Base-by-base conservation (phyloP, 106 monocot genomes). In the Platanthera zijinensis region DNA sequence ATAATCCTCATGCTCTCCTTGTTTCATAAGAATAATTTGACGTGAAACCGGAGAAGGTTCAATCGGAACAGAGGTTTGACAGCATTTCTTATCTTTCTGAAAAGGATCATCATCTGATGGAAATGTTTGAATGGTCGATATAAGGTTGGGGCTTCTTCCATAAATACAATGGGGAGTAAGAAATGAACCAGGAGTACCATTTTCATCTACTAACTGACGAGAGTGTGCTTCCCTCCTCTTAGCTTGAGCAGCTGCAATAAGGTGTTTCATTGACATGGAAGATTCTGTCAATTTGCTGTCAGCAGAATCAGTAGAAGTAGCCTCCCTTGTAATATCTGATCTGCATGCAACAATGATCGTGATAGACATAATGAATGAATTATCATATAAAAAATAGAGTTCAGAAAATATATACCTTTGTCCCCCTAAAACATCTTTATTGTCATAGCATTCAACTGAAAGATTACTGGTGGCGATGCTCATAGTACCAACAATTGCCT, bases 241-340 rank as follows among this genome's bases (percentile, higher is more conserved):
- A 69, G 93, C 92, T 73, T 90, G 92, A 86, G 92, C 93, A 83
- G 82, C 93, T 56, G 90, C 93, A 57, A 93, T 93, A 61, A 93
- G 90, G 83, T 93, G 76, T 74, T 83, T 90, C 88, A 93, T 84
- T 30, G 90, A 85, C 15, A 64, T 84, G 10, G n/a, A 52, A 25
- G 85, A 82, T 66, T 88, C 88, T 72, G 77, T 46, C 21, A 74
- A 72, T 25, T 71, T 88, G 66, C 80, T 80, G 54, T 82, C 87
- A 64, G 48, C 6, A 17, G 48, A 81, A 69, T 30, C 76, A 68
- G 63, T 63, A 72, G 54, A 17, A 69, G 46, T 74, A 47, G 80
- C 80, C n/a, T 74, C 77, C 57, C 76, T 75, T 75, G 57, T 10
- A 78, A 53, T 49, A 7, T 57, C 74, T 25, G 57, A 66, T 75